phyloP scores from a whole-genome alignment of 495 filamentous ascomycete genomes.

The Hypoxylon trugodes region DNA sequence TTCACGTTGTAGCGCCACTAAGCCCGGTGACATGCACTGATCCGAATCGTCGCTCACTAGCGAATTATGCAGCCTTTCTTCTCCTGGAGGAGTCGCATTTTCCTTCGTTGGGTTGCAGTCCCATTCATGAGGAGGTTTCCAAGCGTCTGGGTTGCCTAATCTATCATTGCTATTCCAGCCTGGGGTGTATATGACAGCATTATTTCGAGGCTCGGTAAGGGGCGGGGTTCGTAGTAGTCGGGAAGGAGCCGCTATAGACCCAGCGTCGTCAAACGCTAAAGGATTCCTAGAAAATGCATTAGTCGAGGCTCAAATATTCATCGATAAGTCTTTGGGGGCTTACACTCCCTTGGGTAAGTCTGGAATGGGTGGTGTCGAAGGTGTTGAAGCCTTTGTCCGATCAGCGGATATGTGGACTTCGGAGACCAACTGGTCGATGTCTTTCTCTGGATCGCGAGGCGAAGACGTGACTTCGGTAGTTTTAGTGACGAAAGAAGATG shows the following conservation, averaged over 20 bases:
- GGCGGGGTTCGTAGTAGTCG: conserved; percentile 38
- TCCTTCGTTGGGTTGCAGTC: conserved; percentile 39
- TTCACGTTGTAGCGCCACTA: conserved; percentile 48
- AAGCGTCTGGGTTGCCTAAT: conserved; percentile 46
- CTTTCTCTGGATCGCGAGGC: conserved; percentile 39
- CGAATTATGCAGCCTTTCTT: conserved; percentile 24
- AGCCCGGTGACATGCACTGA: conserved; percentile 39
- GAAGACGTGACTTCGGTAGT: conserved; percentile 47
- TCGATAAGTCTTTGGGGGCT: conserved; percentile 1
- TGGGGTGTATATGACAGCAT: conserved; percentile 24
- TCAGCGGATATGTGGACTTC: conserved; percentile 51
- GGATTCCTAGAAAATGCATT: conserved; percentile 22
- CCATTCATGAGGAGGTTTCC: conserved; percentile 54
- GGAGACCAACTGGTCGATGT: conserved; percentile 41
- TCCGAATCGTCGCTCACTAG: conserved; percentile 23
- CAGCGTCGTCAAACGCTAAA: conserved; percentile 35
- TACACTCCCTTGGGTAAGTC: conserved; percentile 37
- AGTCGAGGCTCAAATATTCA: neutral
- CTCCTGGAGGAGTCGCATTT: conserved; percentile 10
- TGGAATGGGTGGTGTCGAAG: conserved; percentile 4
- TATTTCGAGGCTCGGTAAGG: conserved; percentile 27
- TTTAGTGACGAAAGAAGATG: conserved; percentile 50
- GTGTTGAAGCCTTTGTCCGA: conserved; percentile 29
- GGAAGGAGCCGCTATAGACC: conserved; percentile 32
- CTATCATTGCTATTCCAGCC: conserved; percentile 31